Evolutionary conservation across 169 alveolate genomes (phyloP), one percentile per base, ranked within the genome.

Genomic region (Pseudocohnilembus persalinus): DNA sequence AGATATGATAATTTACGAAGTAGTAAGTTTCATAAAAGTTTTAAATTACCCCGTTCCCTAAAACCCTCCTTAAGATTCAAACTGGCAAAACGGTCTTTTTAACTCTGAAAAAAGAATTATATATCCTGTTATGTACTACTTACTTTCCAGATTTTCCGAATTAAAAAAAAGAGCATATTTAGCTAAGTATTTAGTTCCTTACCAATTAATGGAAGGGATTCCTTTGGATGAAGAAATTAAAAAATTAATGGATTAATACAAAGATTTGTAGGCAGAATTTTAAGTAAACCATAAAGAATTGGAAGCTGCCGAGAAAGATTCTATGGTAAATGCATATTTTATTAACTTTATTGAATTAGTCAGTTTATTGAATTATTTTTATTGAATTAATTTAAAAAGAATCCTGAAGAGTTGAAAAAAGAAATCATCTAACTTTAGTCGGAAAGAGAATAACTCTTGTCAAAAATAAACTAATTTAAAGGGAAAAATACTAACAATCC

Each of bases 181-280:
- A 31, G 90, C 90, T 26, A 73, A 81, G 49, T 86, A 74, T 49
- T 86, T 86, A 76, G 87, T 86, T 4, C 90, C 90, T 15, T 83
- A 79, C 30, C 29, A 34, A 27, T 65, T 86, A n/a, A 75, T 87
- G 32, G 90, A 86, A 35, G 79, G 80, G 30, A 73, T 86, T 75
- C 63, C 77, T 63, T 73, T 86, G 81, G 90, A 86, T 30, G 83
- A 86, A 35, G 90, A 86, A 30, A 86, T 86, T 28, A 86, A 86
- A 28, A 64, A 35, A 11, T 81, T 64, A 24, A 64, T 63, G 49
- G 90, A 86, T 74, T 29, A 80, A 63, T 80, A 80, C 35, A 86
- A 86, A 81, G 90, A 86, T 65, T 33, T 86, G 1, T 65, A 86
- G 75, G 90, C 90, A 26, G 79, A 86, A 81, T 86, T 86, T 73